A percentile compares a stretch with the other conserved stretches of the same genome.
Conservation (phyloP, 805 yeast genomes). For the Trichomonascus vanleenenianus region DNA sequence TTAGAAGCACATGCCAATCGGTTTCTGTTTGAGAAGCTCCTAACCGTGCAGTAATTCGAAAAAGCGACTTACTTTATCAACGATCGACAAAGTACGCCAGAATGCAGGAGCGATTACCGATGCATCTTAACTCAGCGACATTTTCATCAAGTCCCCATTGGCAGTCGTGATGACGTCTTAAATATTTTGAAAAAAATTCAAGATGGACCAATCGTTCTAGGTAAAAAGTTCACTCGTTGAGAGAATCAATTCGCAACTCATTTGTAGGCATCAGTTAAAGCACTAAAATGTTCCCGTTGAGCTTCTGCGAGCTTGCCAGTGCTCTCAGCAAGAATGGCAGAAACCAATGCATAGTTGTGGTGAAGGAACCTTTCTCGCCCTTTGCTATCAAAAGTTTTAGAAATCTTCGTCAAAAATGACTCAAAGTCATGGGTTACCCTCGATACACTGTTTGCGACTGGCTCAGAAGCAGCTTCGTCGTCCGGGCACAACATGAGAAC, state of each 20-base stretch:
- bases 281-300: slow-evolving; percentile 38
- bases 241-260: too few relatives aligned
- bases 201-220: too few relatives aligned
- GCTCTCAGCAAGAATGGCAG: slow-evolving; percentile 44
- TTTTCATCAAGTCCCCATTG: slow-evolving; percentile 71
- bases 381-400: slow-evolving; percentile 31
- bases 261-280: slow-evolving; percentile 38
- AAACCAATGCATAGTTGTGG: slow-evolving; percentile 59
- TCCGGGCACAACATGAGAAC: slow-evolving; percentile 46
- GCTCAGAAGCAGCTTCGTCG: slow-evolving; percentile 45
- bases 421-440: slow-evolving; percentile 78
- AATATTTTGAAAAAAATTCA: too few relatives aligned
- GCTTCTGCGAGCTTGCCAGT: slow-evolving; percentile 36
- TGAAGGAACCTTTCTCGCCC: slow-evolving; percentile 63
- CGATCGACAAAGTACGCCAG: slow-evolving; percentile 37
- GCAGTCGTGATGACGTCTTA: neutral
- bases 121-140: slow-evolving; percentile 70
- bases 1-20: neutral
- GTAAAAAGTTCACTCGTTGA: too few relatives aligned
- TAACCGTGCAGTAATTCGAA: neutral
- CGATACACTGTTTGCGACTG: slow-evolving; percentile 58
- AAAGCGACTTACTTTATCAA: neutral
- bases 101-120: slow-evolving; percentile 72
- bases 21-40: neutral
- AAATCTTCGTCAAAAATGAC: slow-evolving; percentile 61